Evolutionary conservation across 495 filamentous ascomycete genomes (phyloP).

Genomic region (Podospora bellae-mahoneyi): DNA sequence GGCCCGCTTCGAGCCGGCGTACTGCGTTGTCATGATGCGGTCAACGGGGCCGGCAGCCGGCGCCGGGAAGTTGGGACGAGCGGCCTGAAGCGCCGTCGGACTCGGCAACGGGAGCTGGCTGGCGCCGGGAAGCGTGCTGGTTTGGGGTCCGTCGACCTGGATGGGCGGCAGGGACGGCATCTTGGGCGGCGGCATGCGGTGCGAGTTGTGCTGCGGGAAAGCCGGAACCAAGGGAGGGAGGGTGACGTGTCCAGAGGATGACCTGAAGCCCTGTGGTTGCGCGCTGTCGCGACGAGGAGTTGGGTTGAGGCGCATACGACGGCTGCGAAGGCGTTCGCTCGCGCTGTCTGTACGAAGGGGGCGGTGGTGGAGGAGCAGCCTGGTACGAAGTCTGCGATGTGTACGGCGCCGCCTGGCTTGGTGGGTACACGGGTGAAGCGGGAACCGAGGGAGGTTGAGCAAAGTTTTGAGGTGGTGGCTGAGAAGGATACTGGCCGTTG

Average conservation of each 20-base stretch:
- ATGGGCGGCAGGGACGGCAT: conserved; percentile 23
- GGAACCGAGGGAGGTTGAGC: conserved; percentile 47
- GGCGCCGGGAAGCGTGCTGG: background rate
- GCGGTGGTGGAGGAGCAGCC: conserved; percentile 40
- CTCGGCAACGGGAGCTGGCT: conserved; percentile 21
- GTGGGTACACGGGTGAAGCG: conserved; percentile 43
- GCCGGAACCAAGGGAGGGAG: conserved; percentile 21
- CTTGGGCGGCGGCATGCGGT: conserved; percentile 12
- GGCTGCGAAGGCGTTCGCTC: conserved; percentile 31
- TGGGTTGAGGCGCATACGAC: conserved; percentile 29
- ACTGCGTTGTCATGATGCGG: conserved; percentile 16
- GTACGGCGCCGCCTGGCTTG: conserved; percentile 23
- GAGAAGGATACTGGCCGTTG: conserved; percentile 32
- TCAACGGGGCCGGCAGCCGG: conserved; percentile 15
- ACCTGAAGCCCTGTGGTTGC: conserved; percentile 19
- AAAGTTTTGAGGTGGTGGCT: conserved; percentile 33
- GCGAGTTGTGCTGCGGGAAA: conserved; percentile 7
- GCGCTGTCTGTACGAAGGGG: conserved; percentile 32
- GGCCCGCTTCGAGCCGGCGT: conserved; percentile 33
- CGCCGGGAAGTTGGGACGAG: background rate
- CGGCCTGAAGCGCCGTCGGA: conserved; percentile 9
- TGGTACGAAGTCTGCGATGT: conserved; percentile 33
- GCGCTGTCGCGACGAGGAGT: conserved; percentile 29
- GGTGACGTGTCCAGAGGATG: conserved; percentile 11
- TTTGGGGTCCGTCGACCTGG: conserved; percentile 14